Evolutionary conservation across 2,329 filamentous ascomycete genomes (phyloP).

Genomic region (Dendryphion nanum): DNA sequence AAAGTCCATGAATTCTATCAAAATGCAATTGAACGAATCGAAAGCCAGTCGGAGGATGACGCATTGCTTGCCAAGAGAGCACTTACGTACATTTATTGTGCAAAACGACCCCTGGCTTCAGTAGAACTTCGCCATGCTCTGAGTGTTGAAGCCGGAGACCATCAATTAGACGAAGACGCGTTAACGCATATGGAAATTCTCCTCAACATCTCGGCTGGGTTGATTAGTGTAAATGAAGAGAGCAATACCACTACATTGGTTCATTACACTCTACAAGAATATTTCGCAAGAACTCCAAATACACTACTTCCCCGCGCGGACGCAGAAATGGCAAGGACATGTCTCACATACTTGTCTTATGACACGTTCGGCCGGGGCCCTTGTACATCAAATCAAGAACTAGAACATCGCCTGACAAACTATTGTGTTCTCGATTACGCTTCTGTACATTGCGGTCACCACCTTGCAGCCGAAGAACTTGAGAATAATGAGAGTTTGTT

Average conservation of each 20-base stretch:
- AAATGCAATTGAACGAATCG: constrained; percentile 29
- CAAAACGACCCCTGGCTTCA: constrained; percentile 5
- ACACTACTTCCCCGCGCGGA: constrained; percentile 16
- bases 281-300: constrained; percentile 18
- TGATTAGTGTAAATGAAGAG: constrained; percentile 24
- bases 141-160: constrained; percentile 1
- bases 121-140: constrained; percentile 5
- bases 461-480: constrained; percentile 8
- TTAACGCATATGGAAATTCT: constrained; percentile 5
- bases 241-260: constrained; percentile 20
- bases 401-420: constrained; percentile 10
- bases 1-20: constrained; percentile 1
- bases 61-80: constrained; percentile 32
- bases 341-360: constrained; percentile 26
- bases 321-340: constrained; percentile 15
- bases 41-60: constrained; percentile 30
- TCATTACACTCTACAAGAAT: constrained; percentile 18
- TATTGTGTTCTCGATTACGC: constrained; percentile 24
- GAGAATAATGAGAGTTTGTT: constrained; percentile 2
- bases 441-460: constrained; percentile 18
- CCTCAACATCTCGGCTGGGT: constrained; percentile 16
- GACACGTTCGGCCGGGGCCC: constrained; percentile 11
- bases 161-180: constrained; percentile 2
- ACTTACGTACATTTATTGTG: constrained; percentile 3
- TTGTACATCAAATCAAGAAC: constrained; percentile 10